Conservation (phyloP, 768 basidiomycete genomes). For the Kwoniella bestiolae region DNA sequence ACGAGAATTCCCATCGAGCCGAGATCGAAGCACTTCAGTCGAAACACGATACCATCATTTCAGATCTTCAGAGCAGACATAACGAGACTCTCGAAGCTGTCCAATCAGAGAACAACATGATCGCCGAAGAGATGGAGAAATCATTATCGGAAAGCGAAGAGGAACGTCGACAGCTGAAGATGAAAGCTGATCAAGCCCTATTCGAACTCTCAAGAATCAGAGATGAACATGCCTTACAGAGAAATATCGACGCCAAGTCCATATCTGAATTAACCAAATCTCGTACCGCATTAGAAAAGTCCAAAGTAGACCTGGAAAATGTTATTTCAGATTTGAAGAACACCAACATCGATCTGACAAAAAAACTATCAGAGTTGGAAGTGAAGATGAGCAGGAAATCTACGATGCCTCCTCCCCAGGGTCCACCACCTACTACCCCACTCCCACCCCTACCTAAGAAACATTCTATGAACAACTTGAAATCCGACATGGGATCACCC, state of each 20-base stretch:
- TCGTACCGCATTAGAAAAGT: constrained; percentile 15
- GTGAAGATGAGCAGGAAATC: constrained; percentile 24
- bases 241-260: constrained; percentile 32
- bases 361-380: constrained; percentile 31
- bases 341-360: constrained; percentile 29
- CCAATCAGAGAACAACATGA: constrained; percentile 29
- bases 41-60: constrained; percentile 20
- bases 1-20: constrained; percentile 7
- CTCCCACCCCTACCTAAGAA: constrained; percentile 36
- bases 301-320: constrained; percentile 34
- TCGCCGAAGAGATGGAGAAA: constrained; percentile 39
- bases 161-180: constrained; percentile 44
- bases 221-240: constrained; percentile 41
- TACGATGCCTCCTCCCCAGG: constrained; percentile 35
- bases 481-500: neutral
- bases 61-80: constrained; percentile 16
- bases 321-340: constrained; percentile 31
- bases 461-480: constrained; percentile 8
- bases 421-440: constrained; percentile 45
- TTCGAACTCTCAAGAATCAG: constrained; percentile 46
- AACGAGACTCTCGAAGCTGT: constrained; percentile 18
- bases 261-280: constrained; percentile 26
- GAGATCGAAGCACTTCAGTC: constrained; percentile 1
- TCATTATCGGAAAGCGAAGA: constrained; percentile 37
- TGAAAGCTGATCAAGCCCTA: constrained; percentile 45